phyloP scores from a whole-genome alignment of 1,284 basidiomycete species.

The Malassezia yamatoensis region DNA sequence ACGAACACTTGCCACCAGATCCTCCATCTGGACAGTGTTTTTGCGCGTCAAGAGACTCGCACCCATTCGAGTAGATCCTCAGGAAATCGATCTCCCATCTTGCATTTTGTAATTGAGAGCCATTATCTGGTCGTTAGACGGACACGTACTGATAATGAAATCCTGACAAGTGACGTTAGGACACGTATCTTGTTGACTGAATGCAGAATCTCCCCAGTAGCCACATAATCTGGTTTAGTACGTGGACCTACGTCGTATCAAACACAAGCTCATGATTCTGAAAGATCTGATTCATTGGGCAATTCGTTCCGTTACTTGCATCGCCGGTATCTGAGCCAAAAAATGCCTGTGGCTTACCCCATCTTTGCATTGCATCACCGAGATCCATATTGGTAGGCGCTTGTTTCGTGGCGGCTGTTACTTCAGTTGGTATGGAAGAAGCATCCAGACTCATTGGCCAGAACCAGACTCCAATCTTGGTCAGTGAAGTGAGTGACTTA shows the following conservation, averaged over 20 bases:
- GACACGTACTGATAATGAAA: not conserved
- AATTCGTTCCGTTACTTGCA: slow-evolving; percentile 13
- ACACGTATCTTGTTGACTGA: slow-evolving; percentile 16
- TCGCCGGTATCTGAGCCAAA: slow-evolving; percentile 21
- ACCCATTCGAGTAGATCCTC: slow-evolving; percentile 21
- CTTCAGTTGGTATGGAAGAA: slow-evolving; percentile 17
- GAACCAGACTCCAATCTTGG: slow-evolving; percentile 20
- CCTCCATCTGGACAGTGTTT: not conserved
- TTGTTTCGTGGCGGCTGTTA: slow-evolving; percentile 16
- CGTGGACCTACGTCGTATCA: slow-evolving; percentile 19
- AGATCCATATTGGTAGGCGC: slow-evolving; percentile 24
- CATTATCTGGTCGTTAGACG: slow-evolving; percentile 17
- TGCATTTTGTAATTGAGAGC: slow-evolving; percentile 23
- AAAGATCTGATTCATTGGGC: slow-evolving; percentile 26
- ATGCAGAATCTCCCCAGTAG: slow-evolving; percentile 5
- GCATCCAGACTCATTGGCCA: slow-evolving; percentile 21
- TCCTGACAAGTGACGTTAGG: slow-evolving; percentile 22
- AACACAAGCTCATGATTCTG: slow-evolving; percentile 32
- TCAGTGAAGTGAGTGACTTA: not conserved
- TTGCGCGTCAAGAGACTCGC: not conserved
- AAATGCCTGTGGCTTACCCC: slow-evolving; percentile 28
- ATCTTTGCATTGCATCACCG: slow-evolving; percentile 20
- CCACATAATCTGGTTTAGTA: slow-evolving; percentile 3
- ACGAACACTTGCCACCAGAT: not conserved
- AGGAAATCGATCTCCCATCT: slow-evolving; percentile 38